These are phyloP conservation scores for Schizosaccharomyces cryophilus DNA, from an alignment of 805 yeast genomes.

Conservation along the genomic window DNA sequence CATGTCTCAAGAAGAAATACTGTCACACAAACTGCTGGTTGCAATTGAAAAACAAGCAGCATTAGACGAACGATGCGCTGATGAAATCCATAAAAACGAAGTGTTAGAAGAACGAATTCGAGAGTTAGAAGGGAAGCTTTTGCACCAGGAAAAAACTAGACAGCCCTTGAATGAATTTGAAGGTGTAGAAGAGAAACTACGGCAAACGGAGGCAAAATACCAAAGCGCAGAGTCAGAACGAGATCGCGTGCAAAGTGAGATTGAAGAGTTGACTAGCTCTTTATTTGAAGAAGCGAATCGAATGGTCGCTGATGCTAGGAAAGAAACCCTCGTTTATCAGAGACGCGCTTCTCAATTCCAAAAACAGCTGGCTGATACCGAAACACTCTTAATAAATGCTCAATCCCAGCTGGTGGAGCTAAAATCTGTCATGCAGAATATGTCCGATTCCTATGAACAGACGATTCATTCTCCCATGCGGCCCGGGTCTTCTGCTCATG, in stretches of 20 bases:
- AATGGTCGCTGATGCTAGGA: conserved; percentile 58
- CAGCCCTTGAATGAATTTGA: conserved; percentile 4
- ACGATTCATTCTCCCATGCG: not conserved
- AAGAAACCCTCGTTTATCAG: conserved; percentile 34
- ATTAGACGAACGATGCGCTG: conserved; percentile 9
- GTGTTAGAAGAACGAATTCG: conserved; percentile 3
- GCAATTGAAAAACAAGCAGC: conserved; percentile 12
- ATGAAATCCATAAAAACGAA: conserved; percentile 6
- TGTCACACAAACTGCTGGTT: conserved; percentile 7
- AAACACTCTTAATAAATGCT: conserved; percentile 32
- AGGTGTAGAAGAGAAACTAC: conserved; percentile 11
- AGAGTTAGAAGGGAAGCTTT: conserved; percentile 6
- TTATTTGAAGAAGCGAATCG: conserved; percentile 63
- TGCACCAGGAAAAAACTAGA: conserved; percentile 3
- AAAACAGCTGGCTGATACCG: conserved; percentile 26
- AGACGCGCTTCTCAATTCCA: conserved; percentile 15
- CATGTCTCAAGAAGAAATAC: conserved; percentile 10
- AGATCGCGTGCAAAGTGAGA: conserved; percentile 38
- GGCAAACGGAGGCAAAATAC: conserved; percentile 15
- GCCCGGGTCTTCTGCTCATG: not conserved
- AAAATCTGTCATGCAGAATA: conserved; percentile 19
- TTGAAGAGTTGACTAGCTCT: conserved; percentile 55
- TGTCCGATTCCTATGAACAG: not conserved
- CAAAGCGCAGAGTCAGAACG: conserved; percentile 34
- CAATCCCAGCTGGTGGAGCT: conserved; percentile 40